A percentile compares a stretch with the other conserved stretches of the same genome.
phyloP scores from a whole-genome alignment of 768 basidiomycete species.

The Kwoniella bestiolae region DNA sequence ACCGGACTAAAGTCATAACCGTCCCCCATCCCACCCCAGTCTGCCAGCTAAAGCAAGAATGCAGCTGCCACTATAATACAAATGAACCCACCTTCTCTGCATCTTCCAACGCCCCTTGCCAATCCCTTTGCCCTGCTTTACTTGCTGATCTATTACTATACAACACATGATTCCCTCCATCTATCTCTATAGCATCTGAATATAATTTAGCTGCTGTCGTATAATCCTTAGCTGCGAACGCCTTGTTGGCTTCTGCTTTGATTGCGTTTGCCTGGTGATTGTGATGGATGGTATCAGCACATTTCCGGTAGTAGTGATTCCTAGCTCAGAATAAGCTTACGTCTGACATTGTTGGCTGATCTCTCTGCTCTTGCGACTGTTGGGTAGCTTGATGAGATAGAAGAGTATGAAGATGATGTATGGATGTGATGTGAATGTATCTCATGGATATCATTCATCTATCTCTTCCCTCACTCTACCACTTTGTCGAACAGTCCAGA shows the following conservation, averaged over 20 bases:
- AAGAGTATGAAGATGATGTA: not conserved
- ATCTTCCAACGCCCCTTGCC: conserved; percentile 75
- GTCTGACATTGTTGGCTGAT: conserved; percentile 38
- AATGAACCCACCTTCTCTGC: conserved; percentile 79
- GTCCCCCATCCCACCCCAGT: not conserved
- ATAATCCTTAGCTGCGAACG: conserved; percentile 90
- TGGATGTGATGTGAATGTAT: not conserved
- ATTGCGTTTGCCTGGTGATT: conserved; percentile 64
- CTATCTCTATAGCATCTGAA: conserved; percentile 72
- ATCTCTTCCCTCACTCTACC: not conserved
- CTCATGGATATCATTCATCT: not conserved
- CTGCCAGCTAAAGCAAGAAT: not conserved
- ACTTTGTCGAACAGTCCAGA: conserved; percentile 25
- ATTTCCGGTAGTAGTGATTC: not conserved
- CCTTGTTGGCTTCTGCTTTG: conserved; percentile 94
- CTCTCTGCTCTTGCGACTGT: not conserved
- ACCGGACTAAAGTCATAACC: not conserved
- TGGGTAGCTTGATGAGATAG: not conserved
- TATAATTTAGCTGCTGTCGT: conserved; percentile 69
- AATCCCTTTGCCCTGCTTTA: conserved; percentile 81
- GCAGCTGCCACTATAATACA: not conserved
- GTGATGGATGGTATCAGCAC: not conserved
- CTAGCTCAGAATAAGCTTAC: conserved; percentile 22
- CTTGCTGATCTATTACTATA: conserved; percentile 93
- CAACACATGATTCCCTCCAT: conserved; percentile 81